A percentile compares a stretch with the other conserved stretches of the same genome.
phyloP scores from a whole-genome alignment of 192 early-diverging fungal species.

The Cladochytrium replicatum region DNA sequence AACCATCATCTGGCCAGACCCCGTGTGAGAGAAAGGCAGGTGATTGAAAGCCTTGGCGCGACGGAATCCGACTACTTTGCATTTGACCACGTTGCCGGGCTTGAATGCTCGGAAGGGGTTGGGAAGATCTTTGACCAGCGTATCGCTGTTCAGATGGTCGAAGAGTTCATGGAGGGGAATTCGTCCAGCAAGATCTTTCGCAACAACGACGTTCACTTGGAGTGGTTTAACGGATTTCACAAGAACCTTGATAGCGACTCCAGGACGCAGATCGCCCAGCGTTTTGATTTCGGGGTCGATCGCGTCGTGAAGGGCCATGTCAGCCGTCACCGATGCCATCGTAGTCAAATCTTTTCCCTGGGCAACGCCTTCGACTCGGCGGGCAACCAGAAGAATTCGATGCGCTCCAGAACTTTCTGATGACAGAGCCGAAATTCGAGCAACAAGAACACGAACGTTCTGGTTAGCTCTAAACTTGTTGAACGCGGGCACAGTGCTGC shows the following conservation, averaged over 20 bases:
- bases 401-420: background rate
- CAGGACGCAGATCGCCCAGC: slow-evolving; percentile 22
- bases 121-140: slow-evolving; percentile 14
- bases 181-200: slow-evolving; percentile 60
- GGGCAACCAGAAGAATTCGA: slow-evolving; percentile 1
- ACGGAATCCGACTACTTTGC: slow-evolving; percentile 58
- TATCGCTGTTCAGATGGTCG: slow-evolving; percentile 16
- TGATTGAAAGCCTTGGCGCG: slow-evolving; percentile 51
- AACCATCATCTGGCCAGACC: slow-evolving; percentile 38
- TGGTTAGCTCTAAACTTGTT: slow-evolving; percentile 16
- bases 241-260: slow-evolving; percentile 16
- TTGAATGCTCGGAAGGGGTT: slow-evolving; percentile 29
- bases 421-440: background rate
- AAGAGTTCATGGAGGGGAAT: slow-evolving; percentile 63
- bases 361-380: background rate
- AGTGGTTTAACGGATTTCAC: slow-evolving; percentile 22
- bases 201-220: slow-evolving; percentile 51
- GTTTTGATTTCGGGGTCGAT: slow-evolving; percentile 12
- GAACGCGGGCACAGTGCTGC: slow-evolving; percentile 6
- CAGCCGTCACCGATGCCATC: background rate
- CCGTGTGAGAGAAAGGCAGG: slow-evolving; percentile 53
- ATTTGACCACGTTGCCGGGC: slow-evolving; percentile 33
- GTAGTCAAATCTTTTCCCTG: slow-evolving; percentile 3
- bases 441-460: slow-evolving; percentile 13
- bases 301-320: slow-evolving; percentile 12